These are phyloP conservation scores for Breviolum minutum DNA, from an alignment of 73 alveolate genomes.

Conservation along the genomic window DNA sequence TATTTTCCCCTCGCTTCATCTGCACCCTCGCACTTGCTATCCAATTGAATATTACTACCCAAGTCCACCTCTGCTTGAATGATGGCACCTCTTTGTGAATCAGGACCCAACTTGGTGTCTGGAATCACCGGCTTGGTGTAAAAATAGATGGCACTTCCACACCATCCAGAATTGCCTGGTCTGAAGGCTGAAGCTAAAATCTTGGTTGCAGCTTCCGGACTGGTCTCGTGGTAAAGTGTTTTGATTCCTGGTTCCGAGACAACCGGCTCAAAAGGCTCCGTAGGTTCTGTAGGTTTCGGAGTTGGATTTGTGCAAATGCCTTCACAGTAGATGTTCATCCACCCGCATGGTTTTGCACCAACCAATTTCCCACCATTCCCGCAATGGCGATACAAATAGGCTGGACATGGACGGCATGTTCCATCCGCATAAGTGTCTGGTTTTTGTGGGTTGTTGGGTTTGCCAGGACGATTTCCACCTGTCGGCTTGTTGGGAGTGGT, in stretches of 20 bases:
- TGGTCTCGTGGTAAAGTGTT: conserved; percentile 65
- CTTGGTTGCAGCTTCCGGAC: conserved; percentile 56
- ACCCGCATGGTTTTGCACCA: conserved; percentile 30
- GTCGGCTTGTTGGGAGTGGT: background rate
- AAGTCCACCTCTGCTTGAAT: conserved; percentile 54
- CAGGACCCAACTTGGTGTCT: conserved; percentile 72
- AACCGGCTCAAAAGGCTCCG: background rate
- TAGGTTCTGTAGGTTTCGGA: conserved; percentile 2
- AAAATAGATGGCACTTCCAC: conserved; percentile 88
- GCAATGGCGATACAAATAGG: conserved; percentile 23
- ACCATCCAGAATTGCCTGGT: conserved; percentile 75
- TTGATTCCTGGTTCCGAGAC: conserved; percentile 52
- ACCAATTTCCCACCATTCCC: conserved; percentile 6
- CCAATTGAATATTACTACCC: background rate
- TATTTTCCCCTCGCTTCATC: conserved; percentile 21
- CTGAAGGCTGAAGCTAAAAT: conserved; percentile 36
- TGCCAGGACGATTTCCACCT: background rate
- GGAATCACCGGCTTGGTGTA: conserved; percentile 69
- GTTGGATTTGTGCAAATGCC: conserved; percentile 10
- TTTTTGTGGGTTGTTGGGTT: no score
- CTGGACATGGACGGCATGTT: conserved; percentile 71
- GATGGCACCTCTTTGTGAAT: conserved; percentile 76
- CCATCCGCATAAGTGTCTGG: conserved; percentile 28
- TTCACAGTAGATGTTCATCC: conserved; percentile 41
- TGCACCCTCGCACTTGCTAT: conserved; percentile 1